phyloP scores from a whole-genome alignment of 2,329 filamentous ascomycete species.

The Clonostachys byssicola region DNA sequence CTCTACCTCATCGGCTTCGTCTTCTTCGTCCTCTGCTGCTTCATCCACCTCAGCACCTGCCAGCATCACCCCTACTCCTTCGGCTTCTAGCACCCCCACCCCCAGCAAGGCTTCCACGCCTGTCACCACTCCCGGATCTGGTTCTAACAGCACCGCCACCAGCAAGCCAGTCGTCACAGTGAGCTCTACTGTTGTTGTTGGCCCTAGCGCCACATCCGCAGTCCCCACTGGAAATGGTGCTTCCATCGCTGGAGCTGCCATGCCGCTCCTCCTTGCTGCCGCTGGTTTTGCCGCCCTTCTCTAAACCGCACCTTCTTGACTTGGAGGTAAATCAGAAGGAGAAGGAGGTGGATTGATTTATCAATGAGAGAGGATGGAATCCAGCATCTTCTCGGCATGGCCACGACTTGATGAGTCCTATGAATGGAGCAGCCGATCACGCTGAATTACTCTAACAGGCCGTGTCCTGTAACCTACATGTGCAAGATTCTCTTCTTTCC shows the following conservation, averaged over 20 bases:
- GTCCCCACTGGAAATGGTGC: conserved; percentile 17
- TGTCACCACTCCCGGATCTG: conserved; percentile 3
- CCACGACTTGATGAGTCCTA: conserved; percentile 27
- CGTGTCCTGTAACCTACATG: no score
- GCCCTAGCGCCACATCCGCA: conserved; percentile 8
- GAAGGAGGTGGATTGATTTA: conserved; percentile 1
- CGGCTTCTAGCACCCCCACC: conserved; percentile 15
- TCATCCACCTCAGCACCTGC: conserved; percentile 13
- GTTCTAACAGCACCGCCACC: conserved; percentile 24
- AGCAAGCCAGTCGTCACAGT: conserved; percentile 6
- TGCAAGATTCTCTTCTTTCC: no score
- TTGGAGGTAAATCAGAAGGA: conserved; percentile 1
- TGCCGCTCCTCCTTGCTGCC: conserved; percentile 27
- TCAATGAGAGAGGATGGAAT: background rate
- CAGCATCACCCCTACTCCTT: conserved; percentile 10
- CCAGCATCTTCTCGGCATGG: conserved; percentile 13
- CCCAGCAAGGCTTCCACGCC: conserved; percentile 18
- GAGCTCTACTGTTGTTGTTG: conserved; percentile 7
- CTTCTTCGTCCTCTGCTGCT: conserved; percentile 18
- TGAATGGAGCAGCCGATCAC: conserved; percentile 6
- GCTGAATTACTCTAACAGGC: no score
- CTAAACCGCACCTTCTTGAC: conserved; percentile 19
- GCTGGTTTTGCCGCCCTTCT: conserved; percentile 25
- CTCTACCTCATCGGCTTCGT: conserved; percentile 16
- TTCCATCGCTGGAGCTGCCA: conserved; percentile 23